A percentile compares a stretch with the other conserved stretches of the same genome.
Conservation (phyloP, 805 yeast genomes). For the Myxozyma mucilagina region DNA sequence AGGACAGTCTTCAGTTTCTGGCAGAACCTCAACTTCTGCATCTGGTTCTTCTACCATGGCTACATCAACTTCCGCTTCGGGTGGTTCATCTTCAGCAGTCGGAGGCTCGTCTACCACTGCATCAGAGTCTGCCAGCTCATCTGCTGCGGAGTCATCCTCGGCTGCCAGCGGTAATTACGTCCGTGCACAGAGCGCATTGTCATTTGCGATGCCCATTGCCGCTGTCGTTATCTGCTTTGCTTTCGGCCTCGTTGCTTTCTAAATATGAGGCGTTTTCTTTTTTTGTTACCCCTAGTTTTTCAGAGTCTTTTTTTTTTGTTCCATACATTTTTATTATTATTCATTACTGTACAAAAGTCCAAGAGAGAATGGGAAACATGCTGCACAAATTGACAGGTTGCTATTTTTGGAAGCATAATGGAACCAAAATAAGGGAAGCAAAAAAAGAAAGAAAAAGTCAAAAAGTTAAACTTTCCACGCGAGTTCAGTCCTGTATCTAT, state of each 20-base stretch:
- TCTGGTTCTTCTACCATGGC: conserved; percentile 9
- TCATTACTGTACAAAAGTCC: too few relatives aligned
- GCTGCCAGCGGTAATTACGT: conserved; percentile 40
- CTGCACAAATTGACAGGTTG: too few relatives aligned
- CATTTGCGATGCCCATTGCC: conserved; percentile 11
- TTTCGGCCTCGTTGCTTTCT: conserved; percentile 17
- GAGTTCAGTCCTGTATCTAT: too few relatives aligned
- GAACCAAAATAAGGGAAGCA: too few relatives aligned
- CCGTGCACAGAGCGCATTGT: conserved; percentile 1
- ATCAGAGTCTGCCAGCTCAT: conserved; percentile 17
- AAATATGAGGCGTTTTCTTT: neutral
- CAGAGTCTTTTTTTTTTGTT: neutral
- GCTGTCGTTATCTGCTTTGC: conserved; percentile 17
- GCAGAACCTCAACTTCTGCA: conserved; percentile 11
- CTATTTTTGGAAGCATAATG: too few relatives aligned
- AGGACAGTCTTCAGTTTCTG: conserved; percentile 2
- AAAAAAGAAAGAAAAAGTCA: too few relatives aligned
- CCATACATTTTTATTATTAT: too few relatives aligned
- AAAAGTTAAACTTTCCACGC: too few relatives aligned
- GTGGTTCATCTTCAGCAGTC: conserved; percentile 19
- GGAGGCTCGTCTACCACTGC: conserved; percentile 35
- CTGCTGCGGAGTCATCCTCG: conserved; percentile 42
- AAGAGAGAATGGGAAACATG: too few relatives aligned
- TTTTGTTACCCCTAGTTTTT: too few relatives aligned
- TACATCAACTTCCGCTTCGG: neutral